A percentile compares a stretch with the other conserved stretches of the same genome.
Conservation (phyloP, 192 early-diverging fungal species). For the Coemansia sp. region DNA sequence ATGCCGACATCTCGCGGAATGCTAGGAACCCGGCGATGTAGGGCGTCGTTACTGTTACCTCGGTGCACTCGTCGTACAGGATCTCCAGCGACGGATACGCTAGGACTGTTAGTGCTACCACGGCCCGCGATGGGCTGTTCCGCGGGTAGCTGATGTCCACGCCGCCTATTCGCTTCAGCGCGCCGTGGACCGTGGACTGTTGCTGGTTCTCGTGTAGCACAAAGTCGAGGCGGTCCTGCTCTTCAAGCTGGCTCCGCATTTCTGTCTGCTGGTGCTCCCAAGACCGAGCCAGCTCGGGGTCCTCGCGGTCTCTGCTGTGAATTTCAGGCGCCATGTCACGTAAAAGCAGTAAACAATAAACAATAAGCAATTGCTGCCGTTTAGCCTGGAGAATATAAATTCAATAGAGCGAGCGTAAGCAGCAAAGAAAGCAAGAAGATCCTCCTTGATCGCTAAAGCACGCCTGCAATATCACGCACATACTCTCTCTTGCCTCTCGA, state of each 20-base stretch:
- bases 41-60: slow-evolving; percentile 68
- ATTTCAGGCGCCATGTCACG: neutral
- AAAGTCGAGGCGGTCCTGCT: slow-evolving; percentile 23
- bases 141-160: slow-evolving; percentile 76
- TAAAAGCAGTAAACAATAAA: neutral
- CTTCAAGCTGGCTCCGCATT: slow-evolving; percentile 17
- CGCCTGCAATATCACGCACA: too few relatives aligned
- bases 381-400: too few relatives aligned
- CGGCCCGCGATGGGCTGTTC: slow-evolving; percentile 54
- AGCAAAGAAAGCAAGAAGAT: too few relatives aligned
- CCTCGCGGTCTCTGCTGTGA: neutral
- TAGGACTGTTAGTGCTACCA: slow-evolving; percentile 78
- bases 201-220: neutral
- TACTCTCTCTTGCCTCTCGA: neutral
- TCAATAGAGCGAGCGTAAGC: too few relatives aligned
- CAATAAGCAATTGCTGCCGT: too few relatives aligned
- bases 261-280: slow-evolving; percentile 28
- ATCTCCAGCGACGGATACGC: slow-evolving; percentile 67
- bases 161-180: slow-evolving; percentile 68
- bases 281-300: slow-evolving; percentile 4
- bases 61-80: slow-evolving; percentile 64
- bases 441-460: too few relatives aligned
- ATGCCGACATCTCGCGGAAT: slow-evolving; percentile 79
- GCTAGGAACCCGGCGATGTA: slow-evolving; percentile 94
- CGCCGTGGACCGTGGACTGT: slow-evolving; percentile 2